A percentile compares a stretch with the other conserved stretches of the same genome.
These are phyloP conservation scores for Durusdinium trenchii DNA, from an alignment of 73 alveolate genomes.

Conservation along the genomic window DNA sequence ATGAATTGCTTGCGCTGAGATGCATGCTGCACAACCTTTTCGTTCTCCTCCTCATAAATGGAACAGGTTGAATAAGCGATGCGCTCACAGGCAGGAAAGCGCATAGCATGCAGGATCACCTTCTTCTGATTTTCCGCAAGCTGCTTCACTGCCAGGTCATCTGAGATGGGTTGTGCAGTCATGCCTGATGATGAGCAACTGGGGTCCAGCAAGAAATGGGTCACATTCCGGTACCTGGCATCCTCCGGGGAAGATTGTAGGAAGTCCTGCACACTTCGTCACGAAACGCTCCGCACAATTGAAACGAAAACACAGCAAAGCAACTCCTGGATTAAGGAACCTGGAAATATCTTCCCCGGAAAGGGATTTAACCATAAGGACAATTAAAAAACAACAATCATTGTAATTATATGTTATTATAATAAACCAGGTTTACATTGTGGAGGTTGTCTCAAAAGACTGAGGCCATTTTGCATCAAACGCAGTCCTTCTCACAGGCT, in stretches of 20 bases:
- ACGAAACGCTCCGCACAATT: no score
- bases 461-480: background rate
- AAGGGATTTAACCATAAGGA: no score
- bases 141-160: background rate
- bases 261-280: constrained; percentile 69
- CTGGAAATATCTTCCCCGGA: no score
- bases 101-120: constrained; percentile 75
- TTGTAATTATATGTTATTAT: no score
- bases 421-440: no score
- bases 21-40: constrained; percentile 54
- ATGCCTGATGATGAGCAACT: constrained; percentile 84
- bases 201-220: constrained; percentile 88
- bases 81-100: constrained; percentile 80
- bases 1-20: background rate
- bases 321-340: no score
- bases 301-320: no score
- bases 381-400: no score
- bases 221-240: constrained; percentile 67
- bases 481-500: constrained; percentile 64
- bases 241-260: constrained; percentile 15
- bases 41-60: constrained; percentile 56
- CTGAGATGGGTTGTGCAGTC: constrained; percentile 69
- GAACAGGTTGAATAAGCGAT: constrained; percentile 90
- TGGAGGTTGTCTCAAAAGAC: background rate
- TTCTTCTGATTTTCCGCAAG: constrained; percentile 70